Base-by-base conservation (phyloP, 2,329 filamentous ascomycete species). In the Thelonectria blattea region DNA sequence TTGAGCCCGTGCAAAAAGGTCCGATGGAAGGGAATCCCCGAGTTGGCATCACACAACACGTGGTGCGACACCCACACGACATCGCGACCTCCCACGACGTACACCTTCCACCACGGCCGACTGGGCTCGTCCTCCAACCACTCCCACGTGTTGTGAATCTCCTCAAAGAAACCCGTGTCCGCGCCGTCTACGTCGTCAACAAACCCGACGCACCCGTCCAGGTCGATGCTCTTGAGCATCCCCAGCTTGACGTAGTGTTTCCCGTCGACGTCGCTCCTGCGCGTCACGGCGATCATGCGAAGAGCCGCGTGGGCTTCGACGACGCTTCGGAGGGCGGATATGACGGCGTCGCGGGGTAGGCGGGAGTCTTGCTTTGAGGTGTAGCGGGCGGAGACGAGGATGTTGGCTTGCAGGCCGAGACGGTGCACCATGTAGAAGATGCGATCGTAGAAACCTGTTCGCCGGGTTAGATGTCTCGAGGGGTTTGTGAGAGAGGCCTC, bases 401-500 rank as follows among this genome's bases (percentile, higher is more conserved):
- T 57, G 18, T 70, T 70, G n/a, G 67, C 67, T 27, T 66, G 63
- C 9, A 67, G 60, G 10, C 67, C 68, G 8, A 69, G 63, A 2
- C 66, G 62, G 11, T 70, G 66, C 9, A 53, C 20, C 48, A 57
- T 56, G 43, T 56, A 62, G 42, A 52, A 60, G 48, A 62, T 50
- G 42, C 49, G 51, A 10, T 62, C 56, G 41, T 60, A 60, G 32
- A 59, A 59, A 34, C 32, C 60, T 62, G 18, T 3, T 15, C 9
- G 18, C 30, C 14, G 47, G 17, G 41, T 53, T 48, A 14, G 10
- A 27, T 20, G 12, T 15, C 37, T 15, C 51, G 27, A 12, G 43
- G 12, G 18, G 22, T 4, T 9, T 18, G 27, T 15, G 32, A 45
- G 12, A 24, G 7, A 24, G 46, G 22, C 14, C 32, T 34, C 15